Evolutionary conservation across 179 eudicot genomes (phyloP).

Genomic region (Dionaea muscipula): DNA sequence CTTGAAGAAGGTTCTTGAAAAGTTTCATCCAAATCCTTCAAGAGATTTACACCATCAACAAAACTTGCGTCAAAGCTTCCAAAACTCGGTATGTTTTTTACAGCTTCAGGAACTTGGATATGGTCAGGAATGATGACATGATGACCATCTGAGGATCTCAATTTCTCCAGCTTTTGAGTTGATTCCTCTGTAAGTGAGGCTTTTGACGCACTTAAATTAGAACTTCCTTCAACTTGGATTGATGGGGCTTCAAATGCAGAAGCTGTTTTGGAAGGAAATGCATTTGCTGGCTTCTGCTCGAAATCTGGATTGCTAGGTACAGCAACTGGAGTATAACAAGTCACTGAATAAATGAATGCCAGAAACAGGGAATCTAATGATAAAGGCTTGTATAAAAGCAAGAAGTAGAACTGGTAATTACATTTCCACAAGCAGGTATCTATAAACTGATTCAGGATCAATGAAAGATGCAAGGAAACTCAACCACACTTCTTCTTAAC

Average conservation of each 20-base stretch:
- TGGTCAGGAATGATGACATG: conserved; percentile 77
- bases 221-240: conserved; percentile 4
- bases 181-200: conserved; percentile 27
- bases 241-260: conserved; percentile 8
- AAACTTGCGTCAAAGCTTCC: conserved; percentile 73
- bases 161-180: conserved; percentile 31
- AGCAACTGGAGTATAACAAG: neutral
- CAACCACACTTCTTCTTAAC: no score
- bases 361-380: neutral
- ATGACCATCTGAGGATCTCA: conserved; percentile 26
- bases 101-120: conserved; percentile 76
- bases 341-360: neutral
- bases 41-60: conserved; percentile 7
- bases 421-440: neutral
- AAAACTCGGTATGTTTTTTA: conserved; percentile 54
- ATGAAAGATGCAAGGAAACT: no score
- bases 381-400: neutral
- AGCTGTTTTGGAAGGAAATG: neutral
- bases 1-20: conserved; percentile 2
- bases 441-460: neutral
- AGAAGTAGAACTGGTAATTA: no score
- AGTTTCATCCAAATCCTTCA: conserved; percentile 1
- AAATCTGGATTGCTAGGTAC: neutral
- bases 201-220: conserved; percentile 5
- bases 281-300: neutral